Conservation (phyloP, 2,329 filamentous ascomycete species). For the Fusarium sp. region DNA sequence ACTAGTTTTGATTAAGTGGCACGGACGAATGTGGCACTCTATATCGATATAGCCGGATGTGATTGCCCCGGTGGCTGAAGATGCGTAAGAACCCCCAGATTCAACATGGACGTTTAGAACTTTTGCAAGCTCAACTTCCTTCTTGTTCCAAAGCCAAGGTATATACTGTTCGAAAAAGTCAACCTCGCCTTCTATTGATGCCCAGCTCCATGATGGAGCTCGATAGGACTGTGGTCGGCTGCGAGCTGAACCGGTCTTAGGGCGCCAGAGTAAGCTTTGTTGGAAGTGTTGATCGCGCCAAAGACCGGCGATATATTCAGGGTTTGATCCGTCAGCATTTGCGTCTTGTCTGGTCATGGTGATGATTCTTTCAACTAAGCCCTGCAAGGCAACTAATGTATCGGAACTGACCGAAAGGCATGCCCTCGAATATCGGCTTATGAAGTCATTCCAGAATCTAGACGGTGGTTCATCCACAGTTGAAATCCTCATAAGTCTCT, state of each 20-base stretch:
- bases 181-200: background rate
- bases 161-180: slow-evolving; percentile 6
- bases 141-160: slow-evolving; percentile 6
- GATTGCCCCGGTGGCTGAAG: background rate
- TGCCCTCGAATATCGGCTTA: background rate
- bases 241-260: rapidly evolving
- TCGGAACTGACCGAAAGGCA: background rate
- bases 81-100: background rate
- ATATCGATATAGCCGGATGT: background rate
- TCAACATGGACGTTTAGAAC: background rate
- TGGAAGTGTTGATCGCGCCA: background rate
- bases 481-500: background rate
- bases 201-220: slow-evolving; percentile 13
- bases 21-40: background rate
- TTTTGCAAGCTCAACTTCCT: background rate
- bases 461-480: background rate
- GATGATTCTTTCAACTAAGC: background rate
- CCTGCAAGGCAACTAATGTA: background rate
- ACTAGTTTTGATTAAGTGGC: background rate
- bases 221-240: background rate
- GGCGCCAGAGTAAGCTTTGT: slow-evolving; percentile 5
- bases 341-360: background rate
- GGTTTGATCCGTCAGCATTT: rapidly evolving
- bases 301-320: background rate
- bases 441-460: slow-evolving; percentile 5